Percentiles rank a stretch among this genome's conserved stretches.
phyloP scores from a whole-genome alignment of 1,284 basidiomycete genomes.

The Trichosporon ovoides region DNA sequence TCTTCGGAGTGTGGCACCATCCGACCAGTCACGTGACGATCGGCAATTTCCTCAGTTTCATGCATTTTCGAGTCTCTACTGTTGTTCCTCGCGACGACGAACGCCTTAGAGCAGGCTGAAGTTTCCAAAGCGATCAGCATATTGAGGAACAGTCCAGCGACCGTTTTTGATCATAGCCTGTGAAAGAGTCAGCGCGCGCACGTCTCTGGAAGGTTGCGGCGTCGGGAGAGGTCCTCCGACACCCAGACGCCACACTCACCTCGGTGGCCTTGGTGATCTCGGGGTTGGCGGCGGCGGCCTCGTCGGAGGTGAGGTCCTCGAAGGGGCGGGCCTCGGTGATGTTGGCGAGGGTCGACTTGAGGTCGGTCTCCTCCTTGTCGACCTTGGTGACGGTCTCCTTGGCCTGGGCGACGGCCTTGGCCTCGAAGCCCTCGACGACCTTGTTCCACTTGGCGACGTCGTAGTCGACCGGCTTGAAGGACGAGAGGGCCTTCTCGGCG shows the following conservation, averaged over 20 bases:
- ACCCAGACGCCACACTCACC: not conserved
- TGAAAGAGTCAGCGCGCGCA: not conserved
- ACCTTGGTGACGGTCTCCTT: constrained; percentile 88
- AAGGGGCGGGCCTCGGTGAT: constrained; percentile 97
- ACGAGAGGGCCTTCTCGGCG: constrained; percentile 80
- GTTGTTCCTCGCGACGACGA: not conserved
- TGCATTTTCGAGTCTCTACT: not conserved
- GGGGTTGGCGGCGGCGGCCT: constrained; percentile 88
- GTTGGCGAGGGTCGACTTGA: constrained; percentile 91
- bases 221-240: not conserved
- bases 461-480: constrained; percentile 96
- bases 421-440: constrained; percentile 95
- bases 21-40: too few species aligned
- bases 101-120: constrained; percentile 70
- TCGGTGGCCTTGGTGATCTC: constrained; percentile 79
- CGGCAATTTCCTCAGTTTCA: not conserved
- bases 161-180: constrained; percentile 98
- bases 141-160: constrained; percentile 94
- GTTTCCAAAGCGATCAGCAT: constrained; percentile 81
- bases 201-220: not conserved
- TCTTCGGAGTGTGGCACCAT: too few species aligned
- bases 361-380: constrained; percentile 83
- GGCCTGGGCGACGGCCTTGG: constrained; percentile 89
- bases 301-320: constrained; percentile 90
- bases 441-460: constrained; percentile 87